phyloP scores from a whole-genome alignment of 1,139 yeast genomes.

The Wickerhamomyces sp. region DNA sequence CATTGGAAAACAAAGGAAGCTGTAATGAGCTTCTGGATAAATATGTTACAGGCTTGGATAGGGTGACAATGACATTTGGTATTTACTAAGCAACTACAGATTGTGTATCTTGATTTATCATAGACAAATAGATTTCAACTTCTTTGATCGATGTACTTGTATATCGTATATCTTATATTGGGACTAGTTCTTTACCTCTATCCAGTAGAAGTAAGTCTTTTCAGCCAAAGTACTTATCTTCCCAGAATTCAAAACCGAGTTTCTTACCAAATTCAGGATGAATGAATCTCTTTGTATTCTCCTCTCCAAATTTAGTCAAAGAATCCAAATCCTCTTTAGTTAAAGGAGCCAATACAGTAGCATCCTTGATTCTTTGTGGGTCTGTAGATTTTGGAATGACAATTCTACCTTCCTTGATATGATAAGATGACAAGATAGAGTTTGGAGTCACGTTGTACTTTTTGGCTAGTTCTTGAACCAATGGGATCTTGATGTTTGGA shows the following conservation, averaged over 20 bases:
- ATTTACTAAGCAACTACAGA: too few species aligned
- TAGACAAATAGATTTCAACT: too few species aligned
- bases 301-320: conserved; percentile 39
- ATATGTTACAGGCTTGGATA: too few species aligned
- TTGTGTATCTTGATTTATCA: too few species aligned
- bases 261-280: conserved; percentile 21
- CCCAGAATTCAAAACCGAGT: conserved; percentile 11
- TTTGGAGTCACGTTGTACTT: conserved; percentile 42
- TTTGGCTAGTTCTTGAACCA: conserved; percentile 36
- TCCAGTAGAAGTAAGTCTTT: too few species aligned
- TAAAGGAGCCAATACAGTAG: conserved; percentile 33
- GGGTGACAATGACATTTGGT: too few species aligned
- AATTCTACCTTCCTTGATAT: conserved; percentile 43
- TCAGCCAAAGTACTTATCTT: too few species aligned
- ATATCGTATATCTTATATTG: too few species aligned
- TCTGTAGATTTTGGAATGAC: conserved; percentile 50
- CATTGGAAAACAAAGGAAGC: too few species aligned
- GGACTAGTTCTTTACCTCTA: too few species aligned
- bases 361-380: conserved; percentile 27
- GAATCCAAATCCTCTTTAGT: conserved; percentile 37
- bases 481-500: conserved; percentile 40
- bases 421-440: conserved; percentile 48
- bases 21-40: too few species aligned
- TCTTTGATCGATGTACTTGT: too few species aligned
- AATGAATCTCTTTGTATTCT: conserved; percentile 35